A percentile compares a stretch with the other conserved stretches of the same genome.
Conservation (phyloP, 1,139 yeast genomes). For the Saccharomycopsis crataegensis region DNA sequence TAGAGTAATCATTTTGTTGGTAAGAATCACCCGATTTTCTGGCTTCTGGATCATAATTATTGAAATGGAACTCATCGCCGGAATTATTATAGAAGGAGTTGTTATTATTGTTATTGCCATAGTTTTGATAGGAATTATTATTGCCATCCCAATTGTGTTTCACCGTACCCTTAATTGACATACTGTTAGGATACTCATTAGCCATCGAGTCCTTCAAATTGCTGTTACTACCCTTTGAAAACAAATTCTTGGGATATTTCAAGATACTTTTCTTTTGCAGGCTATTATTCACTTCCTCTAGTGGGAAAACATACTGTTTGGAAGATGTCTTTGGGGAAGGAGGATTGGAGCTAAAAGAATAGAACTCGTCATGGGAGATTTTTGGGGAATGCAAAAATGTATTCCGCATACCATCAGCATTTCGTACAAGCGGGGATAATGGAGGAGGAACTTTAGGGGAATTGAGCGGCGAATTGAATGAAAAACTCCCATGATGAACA, state of each 20-base stretch:
- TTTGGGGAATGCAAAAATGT: not conserved
- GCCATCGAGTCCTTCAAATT: slow-evolving; percentile 3
- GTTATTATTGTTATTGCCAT: not conserved
- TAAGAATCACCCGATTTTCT: no score
- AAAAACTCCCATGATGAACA: not conserved
- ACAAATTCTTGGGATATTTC: slow-evolving; percentile 17
- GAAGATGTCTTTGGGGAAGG: slow-evolving; percentile 9
- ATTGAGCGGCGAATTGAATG: not conserved
- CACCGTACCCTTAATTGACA: not conserved
- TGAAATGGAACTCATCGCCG: no score
- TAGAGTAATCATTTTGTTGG: no score
- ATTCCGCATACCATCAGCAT: no score
- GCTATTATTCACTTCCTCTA: not conserved
- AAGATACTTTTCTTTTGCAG: slow-evolving; percentile 9
- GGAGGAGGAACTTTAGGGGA: not conserved
- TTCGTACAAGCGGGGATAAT: not conserved
- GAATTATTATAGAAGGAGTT: no score
- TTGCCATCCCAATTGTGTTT: not conserved
- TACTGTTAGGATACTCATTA: not conserved
- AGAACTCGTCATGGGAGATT: not conserved
- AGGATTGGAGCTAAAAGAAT: slow-evolving; percentile 4
- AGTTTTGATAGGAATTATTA: not conserved
- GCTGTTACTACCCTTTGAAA: slow-evolving; percentile 11
- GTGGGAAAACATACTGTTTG: slow-evolving; percentile 5
- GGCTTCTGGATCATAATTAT: no score